Evolutionary conservation across 768 basidiomycete genomes (phyloP), one percentile per base, ranked within the genome.

Genomic region (Asterophora parasitica): DNA sequence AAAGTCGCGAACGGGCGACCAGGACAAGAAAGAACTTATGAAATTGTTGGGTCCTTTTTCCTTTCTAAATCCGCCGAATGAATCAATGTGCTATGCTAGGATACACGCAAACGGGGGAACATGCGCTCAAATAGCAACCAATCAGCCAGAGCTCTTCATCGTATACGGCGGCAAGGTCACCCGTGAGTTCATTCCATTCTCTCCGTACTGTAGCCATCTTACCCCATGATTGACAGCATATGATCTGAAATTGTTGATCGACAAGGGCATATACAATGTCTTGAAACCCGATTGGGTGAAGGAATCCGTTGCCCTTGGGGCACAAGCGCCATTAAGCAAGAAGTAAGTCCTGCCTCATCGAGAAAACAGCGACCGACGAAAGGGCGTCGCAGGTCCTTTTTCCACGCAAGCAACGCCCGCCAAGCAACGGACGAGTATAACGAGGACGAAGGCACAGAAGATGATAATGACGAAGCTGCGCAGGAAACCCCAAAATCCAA

Each of bases 281-380:
- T 68, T 95, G 50, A 82, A 77, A 46, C 90, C 94, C 0, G 67
- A 76, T 23, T 98, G 93, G 92, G 71, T 98, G 45, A 60, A 73
- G 31, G 88, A 92, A 58, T 93, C 85, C 17, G 73, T 94, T n/a
- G 70, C 74, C 4, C 67, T 70, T 23, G 76, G 74, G 9, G 68
- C 77, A 48, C 69, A 72, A 15, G 65, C 80, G 20, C 83, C 89
- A 1, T 66, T 93, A 49, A 73, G 64, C 32, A 83, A 84, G 65
- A 85, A 79, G 92, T 92, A 57, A 41, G 59, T 32, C 12, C 12
- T 17, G 37, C 23, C 32, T 13, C 36, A 10, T 27, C 4, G 39
- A 32, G 28, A 28, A 32, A 9, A 13, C 43, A 10, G 10, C 46
- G 47, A 17, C n/a, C 19, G n/a, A 41, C 23, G 6, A 19, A 33